phyloP scores from a whole-genome alignment of 208 protist species.

The Trypanosomatidae sp. region DNA sequence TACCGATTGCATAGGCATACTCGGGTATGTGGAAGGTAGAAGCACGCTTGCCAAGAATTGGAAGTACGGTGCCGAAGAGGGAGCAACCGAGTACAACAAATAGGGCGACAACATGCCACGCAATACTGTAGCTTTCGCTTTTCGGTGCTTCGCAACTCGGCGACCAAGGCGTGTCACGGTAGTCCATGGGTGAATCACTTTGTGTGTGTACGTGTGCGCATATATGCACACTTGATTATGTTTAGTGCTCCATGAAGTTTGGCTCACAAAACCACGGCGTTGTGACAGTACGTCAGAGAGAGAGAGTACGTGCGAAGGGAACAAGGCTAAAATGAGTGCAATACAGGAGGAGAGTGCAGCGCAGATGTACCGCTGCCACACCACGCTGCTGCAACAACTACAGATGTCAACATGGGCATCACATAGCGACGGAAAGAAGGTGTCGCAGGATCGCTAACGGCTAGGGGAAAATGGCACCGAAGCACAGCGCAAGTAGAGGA shows the following conservation, averaged over 20 bases:
- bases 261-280: too few species aligned
- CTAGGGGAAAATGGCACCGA: background rate
- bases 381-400: background rate
- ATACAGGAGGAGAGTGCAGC: background rate
- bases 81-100: slow-evolving; percentile 27
- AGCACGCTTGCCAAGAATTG: slow-evolving; percentile 45
- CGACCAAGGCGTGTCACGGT: background rate
- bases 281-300: background rate
- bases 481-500: background rate
- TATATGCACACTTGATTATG: background rate
- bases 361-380: background rate
- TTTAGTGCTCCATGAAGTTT: background rate
- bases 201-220: background rate
- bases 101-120: slow-evolving; percentile 20
- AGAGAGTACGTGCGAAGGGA: background rate
- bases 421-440: background rate
- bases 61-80: slow-evolving; percentile 39
- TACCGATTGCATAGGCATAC: slow-evolving; percentile 51
- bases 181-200: background rate
- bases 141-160: slow-evolving; percentile 6
- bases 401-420: background rate
- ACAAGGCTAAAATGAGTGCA: background rate
- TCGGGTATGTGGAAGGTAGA: slow-evolving; percentile 27
- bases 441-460: background rate
- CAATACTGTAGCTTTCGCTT: slow-evolving; percentile 15